A percentile compares a stretch with the other conserved stretches of the same genome.
Evolutionary conservation across 495 filamentous ascomycete species (phyloP).

Genomic region (Bryoglossum gracile): DNA sequence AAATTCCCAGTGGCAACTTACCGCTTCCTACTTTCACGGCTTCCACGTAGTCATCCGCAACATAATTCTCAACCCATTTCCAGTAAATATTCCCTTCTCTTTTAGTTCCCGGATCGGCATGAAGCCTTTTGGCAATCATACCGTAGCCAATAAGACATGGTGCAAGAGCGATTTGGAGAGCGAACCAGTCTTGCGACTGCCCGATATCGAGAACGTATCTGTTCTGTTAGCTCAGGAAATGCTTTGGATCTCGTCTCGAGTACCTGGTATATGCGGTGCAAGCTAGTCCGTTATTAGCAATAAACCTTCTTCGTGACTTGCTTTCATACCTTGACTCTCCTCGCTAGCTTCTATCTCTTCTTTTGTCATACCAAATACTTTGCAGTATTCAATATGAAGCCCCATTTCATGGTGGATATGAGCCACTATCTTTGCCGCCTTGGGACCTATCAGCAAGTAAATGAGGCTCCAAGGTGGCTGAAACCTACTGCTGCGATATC

Average conservation of each 20-base stretch:
- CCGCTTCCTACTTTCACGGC: constrained; percentile 62
- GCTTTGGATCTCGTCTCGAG: neutral
- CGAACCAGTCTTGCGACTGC: constrained; percentile 77
- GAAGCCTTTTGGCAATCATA: constrained; percentile 61
- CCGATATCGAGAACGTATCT: constrained; percentile 87
- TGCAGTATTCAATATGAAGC: constrained; percentile 74
- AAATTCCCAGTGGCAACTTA: constrained; percentile 37
- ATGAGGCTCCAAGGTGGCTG: constrained; percentile 3
- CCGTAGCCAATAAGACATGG: constrained; percentile 85
- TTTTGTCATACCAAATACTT: constrained; percentile 68
- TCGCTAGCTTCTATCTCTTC: constrained; percentile 63
- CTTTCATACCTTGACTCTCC: constrained; percentile 60
- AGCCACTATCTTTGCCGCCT: constrained; percentile 64
- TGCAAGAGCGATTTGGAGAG: constrained; percentile 71
- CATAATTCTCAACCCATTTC: constrained; percentile 86
- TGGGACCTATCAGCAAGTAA: neutral
- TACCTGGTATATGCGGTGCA: constrained; percentile 65
- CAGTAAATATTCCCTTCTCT: constrained; percentile 70
- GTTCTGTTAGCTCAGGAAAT: constrained; percentile 8
- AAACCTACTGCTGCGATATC: constrained; percentile 60
- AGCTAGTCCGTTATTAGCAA: constrained; percentile 36
- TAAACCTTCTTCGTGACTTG: neutral
- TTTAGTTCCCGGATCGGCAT: constrained; percentile 47
- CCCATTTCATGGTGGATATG: constrained; percentile 74
- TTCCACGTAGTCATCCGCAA: constrained; percentile 64